These are phyloP conservation scores for Fagopyrum homotropicum DNA, from an alignment of 148 eudicot genomes.

Conservation along the genomic window DNA sequence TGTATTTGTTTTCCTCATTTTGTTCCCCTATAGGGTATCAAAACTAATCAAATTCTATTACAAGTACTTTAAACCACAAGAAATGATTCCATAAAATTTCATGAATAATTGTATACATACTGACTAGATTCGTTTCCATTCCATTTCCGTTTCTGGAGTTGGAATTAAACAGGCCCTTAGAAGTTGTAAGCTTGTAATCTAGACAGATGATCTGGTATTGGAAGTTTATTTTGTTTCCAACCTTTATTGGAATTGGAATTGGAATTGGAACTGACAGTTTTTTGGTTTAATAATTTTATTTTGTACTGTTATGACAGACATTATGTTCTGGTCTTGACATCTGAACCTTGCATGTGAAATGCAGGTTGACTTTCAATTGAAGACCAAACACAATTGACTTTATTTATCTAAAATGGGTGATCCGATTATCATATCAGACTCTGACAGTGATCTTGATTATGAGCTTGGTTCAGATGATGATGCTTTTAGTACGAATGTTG, in stretches of 20 bases:
- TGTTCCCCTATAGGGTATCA: too few relatives aligned
- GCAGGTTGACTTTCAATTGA: constrained; percentile 29
- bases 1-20: too few relatives aligned
- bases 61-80: too few relatives aligned
- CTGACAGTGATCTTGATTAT: constrained; percentile 32
- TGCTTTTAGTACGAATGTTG: constrained; percentile 17
- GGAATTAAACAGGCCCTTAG: neutral
- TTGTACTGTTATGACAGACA: neutral
- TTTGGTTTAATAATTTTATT: neutral
- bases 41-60: too few relatives aligned
- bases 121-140: too few relatives aligned
- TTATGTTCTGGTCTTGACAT: neutral
- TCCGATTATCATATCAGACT: constrained; percentile 1
- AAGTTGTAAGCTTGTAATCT: neutral
- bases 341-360: constrained; percentile 12
- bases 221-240: neutral
- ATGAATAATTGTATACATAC: too few relatives aligned
- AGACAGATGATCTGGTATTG: neutral
- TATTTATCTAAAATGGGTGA: neutral
- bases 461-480: constrained; percentile 54
- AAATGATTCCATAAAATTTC: too few relatives aligned
- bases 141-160: too few relatives aligned
- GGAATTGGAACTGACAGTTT: neutral
- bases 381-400: neutral
- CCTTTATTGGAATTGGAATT: neutral